Percentiles rank a stretch among this genome's conserved stretches.
Evolutionary conservation across 164 flowering plant species (phyloP).

Genomic region (Piper betle): DNA sequence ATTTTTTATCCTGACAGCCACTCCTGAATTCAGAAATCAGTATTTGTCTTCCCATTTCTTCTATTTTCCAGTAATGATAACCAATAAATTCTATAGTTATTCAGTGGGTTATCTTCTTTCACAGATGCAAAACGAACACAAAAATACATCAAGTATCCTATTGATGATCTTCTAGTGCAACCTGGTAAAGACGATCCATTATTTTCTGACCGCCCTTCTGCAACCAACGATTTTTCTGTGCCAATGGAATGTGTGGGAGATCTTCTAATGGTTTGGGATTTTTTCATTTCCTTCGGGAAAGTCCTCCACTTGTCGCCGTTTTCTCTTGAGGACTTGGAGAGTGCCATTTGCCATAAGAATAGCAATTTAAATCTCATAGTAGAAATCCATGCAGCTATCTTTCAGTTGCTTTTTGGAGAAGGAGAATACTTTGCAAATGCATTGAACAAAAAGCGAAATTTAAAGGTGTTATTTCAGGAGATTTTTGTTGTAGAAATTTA

Average conservation of each 20-base stretch:
- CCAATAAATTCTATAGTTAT: neutral
- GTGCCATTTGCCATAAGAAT: slow-evolving; percentile 69
- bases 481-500: neutral
- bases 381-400: slow-evolving; percentile 64
- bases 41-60: neutral
- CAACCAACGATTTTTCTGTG: slow-evolving; percentile 56
- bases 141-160: slow-evolving; percentile 66
- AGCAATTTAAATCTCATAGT: slow-evolving; percentile 47
- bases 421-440: slow-evolving; percentile 28
- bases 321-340: slow-evolving; percentile 82
- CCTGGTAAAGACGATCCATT: slow-evolving; percentile 58
- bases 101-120: slow-evolving; percentile 4
- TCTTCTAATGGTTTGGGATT: slow-evolving; percentile 92
- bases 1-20: no score
- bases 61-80: neutral
- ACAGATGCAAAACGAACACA: slow-evolving; percentile 27
- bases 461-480: slow-evolving; percentile 35
- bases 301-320: slow-evolving; percentile 60
- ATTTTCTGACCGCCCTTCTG: slow-evolving; percentile 60
- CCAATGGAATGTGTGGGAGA: slow-evolving; percentile 81
- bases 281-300: slow-evolving; percentile 69
- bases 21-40: neutral
- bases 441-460: slow-evolving; percentile 37
- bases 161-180: slow-evolving; percentile 74
- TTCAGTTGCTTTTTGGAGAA: slow-evolving; percentile 57